phyloP scores from a whole-genome alignment of 2,329 filamentous ascomycete genomes.

The Colletotrichum aenigma region DNA sequence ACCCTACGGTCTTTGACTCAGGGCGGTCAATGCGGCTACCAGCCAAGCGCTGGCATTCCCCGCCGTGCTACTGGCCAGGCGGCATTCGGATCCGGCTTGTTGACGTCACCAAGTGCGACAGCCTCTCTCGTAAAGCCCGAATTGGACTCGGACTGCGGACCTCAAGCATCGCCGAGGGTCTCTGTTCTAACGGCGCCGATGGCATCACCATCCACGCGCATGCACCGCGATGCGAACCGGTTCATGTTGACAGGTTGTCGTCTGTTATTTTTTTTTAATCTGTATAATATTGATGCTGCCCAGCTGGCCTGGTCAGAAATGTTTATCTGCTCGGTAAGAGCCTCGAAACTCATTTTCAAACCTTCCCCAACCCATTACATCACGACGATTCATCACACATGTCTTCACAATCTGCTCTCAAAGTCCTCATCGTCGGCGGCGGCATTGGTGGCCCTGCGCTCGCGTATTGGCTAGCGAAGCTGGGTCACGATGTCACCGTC shows the following conservation, averaged over 20 bases:
- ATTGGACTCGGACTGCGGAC: not conserved
- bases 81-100: not conserved
- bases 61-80: not conserved
- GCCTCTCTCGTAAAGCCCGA: not conserved
- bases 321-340: not conserved
- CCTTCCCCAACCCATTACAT: not conserved
- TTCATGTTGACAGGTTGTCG: not conserved
- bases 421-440: conserved; percentile 52
- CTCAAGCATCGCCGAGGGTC: not conserved
- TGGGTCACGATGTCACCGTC: conserved; percentile 43
- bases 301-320: not conserved
- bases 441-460: conserved; percentile 49
- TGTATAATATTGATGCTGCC: not conserved
- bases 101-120: conserved; percentile 3
- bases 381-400: conserved; percentile 10
- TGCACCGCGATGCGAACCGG: not conserved
- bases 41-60: not conserved
- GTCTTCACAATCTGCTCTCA: conserved; percentile 38
- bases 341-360: not conserved
- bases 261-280: not conserved
- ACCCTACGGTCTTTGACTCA: not conserved
- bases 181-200: not conserved
- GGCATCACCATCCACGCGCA: not conserved
- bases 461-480: conserved; percentile 43
- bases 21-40: not conserved